Percentiles rank a stretch among this genome's conserved stretches.
Conservation (phyloP, 2,329 filamentous ascomycete genomes). For the Fusarium nygamai region DNA sequence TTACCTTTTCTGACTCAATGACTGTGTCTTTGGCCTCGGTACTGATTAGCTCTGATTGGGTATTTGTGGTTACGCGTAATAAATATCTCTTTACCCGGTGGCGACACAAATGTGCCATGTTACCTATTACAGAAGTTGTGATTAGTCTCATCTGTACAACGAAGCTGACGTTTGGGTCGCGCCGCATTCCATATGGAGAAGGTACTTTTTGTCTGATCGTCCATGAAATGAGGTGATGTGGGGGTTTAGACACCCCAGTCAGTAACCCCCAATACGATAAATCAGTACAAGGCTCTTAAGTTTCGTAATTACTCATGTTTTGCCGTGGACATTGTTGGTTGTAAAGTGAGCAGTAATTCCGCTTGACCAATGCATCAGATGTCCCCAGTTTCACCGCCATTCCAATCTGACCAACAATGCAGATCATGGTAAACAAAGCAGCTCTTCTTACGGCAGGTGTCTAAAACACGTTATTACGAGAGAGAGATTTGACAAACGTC, state of each 20-base stretch:
- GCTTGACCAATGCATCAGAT: not conserved
- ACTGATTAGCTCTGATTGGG: not conserved
- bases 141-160: not conserved
- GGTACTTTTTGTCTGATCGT: not conserved
- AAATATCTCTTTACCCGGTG: not conserved
- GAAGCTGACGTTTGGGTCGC: not conserved
- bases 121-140: not conserved
- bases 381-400: not conserved
- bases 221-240: not conserved
- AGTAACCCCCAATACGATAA: rapidly evolving
- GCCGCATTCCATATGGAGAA: not conserved
- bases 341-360: not conserved
- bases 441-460: not conserved
- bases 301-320: not conserved
- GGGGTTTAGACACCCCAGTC: not conserved
- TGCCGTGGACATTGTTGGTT: not conserved
- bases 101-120: not conserved
- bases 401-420: not conserved
- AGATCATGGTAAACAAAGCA: not conserved
- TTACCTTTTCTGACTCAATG: not conserved
- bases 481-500: not conserved
- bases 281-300: rapidly evolving
- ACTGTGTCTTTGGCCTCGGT: not conserved
- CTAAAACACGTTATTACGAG: not conserved
- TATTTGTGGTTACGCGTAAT: not conserved